Conservation (phyloP, 225 moss, liverwort and hornwort species). For the Bryoerythrophyllum caledonicum region DNA sequence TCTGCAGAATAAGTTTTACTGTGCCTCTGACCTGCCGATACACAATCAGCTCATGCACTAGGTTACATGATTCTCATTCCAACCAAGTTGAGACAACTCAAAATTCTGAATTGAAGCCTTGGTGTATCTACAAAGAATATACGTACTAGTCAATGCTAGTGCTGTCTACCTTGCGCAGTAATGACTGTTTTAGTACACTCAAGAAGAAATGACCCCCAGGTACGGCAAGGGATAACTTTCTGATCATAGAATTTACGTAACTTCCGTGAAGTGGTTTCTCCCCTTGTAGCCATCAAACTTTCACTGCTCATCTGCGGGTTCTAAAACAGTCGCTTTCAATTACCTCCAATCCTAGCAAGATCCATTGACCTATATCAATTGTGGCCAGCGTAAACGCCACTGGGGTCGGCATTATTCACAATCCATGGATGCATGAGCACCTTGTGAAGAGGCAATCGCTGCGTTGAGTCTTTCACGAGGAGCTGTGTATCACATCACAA, state of each 20-base stretch:
- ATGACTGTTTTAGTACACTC: background rate
- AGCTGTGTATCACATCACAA: slow-evolving; percentile 48
- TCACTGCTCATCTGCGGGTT: background rate
- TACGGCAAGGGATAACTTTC: background rate
- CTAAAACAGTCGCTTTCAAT: background rate
- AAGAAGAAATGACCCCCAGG: background rate
- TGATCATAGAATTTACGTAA: background rate
- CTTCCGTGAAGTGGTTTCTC: background rate
- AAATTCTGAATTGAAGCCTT: slow-evolving; percentile 42
- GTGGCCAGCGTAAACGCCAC: slow-evolving; percentile 40
- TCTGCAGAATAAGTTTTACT: no score
- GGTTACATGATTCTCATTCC: background rate
- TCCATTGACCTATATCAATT: slow-evolving; percentile 4
- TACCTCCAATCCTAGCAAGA: background rate
- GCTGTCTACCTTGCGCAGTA: background rate
- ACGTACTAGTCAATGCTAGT: background rate
- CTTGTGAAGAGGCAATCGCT: slow-evolving; percentile 69
- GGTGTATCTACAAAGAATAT: slow-evolving; percentile 35
- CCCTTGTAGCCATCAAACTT: background rate
- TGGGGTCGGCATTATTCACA: slow-evolving; percentile 68
- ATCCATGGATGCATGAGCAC: slow-evolving; percentile 86
- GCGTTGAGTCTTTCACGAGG: slow-evolving; percentile 71
- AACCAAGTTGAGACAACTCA: slow-evolving; percentile 33
- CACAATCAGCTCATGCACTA: background rate
- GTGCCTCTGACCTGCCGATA: no score